Conservation (phyloP, 2,329 filamentous ascomycete species). For the Colletotrichum musicola region DNA sequence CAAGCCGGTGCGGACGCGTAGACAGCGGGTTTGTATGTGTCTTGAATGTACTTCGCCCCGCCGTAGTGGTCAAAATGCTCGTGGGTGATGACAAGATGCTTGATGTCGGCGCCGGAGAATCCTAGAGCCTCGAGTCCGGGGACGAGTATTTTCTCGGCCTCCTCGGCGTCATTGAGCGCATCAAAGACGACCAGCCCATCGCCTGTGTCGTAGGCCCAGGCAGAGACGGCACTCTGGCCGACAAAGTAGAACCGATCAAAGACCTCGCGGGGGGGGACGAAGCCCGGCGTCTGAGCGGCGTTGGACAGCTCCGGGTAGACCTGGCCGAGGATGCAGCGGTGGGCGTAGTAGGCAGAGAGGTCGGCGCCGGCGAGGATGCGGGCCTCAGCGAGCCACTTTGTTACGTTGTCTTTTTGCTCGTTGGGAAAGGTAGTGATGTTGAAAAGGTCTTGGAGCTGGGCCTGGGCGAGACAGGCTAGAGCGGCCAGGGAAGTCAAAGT, state of each 20-base stretch:
- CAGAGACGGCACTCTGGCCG: constrained; percentile 42
- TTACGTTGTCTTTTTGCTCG: constrained; percentile 31
- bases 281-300: constrained; percentile 31
- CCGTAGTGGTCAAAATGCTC: constrained; percentile 48
- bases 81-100: constrained; percentile 47
- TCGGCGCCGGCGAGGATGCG: constrained; percentile 8
- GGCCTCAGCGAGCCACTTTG: constrained; percentile 15
- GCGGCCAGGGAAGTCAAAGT: background rate
- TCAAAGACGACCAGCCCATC: constrained; percentile 41
- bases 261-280: constrained; percentile 38
- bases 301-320: constrained; percentile 22
- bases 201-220: constrained; percentile 46
- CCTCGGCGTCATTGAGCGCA: constrained; percentile 9
- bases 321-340: constrained; percentile 30
- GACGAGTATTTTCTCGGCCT: constrained; percentile 30
- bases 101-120: constrained; percentile 42
- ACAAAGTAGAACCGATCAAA: constrained; percentile 44
- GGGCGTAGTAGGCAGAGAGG: constrained; percentile 23
- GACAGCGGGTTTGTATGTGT: constrained; percentile 39
- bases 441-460: constrained; percentile 15
- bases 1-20: constrained; percentile 40
- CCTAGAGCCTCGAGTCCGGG: constrained; percentile 38
- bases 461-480: background rate
- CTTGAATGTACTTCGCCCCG: constrained; percentile 43
- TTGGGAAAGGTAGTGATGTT: constrained; percentile 27